Evolutionary conservation across 2,329 filamentous ascomycete species (phyloP).

Genomic region (Fusarium nematophilum): DNA sequence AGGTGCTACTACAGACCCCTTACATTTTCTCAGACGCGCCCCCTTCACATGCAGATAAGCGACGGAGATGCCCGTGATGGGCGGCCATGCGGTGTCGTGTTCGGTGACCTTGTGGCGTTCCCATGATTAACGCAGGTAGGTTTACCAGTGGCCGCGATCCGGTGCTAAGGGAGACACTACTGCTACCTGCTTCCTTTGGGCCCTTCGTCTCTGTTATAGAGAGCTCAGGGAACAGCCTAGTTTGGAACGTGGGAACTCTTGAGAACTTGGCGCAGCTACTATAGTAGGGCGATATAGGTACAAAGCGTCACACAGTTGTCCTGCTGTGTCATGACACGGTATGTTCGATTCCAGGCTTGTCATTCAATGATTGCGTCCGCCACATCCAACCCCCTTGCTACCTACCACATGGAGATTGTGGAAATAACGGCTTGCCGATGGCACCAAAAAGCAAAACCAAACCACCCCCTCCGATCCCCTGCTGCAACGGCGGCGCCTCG

Average conservation of each 20-base stretch:
- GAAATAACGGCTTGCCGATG: slow-evolving; percentile 22
- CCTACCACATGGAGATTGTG: slow-evolving; percentile 1
- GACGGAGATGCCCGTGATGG: slow-evolving; percentile 40
- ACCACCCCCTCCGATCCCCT: slow-evolving; percentile 15
- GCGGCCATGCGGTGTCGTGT: slow-evolving; percentile 26
- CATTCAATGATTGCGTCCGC: too few species aligned
- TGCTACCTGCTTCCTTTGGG: slow-evolving; percentile 22
- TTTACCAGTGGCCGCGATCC: slow-evolving; percentile 12
- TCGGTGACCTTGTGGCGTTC: slow-evolving; percentile 28
- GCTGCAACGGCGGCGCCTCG: slow-evolving; percentile 33
- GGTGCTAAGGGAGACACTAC: slow-evolving; percentile 15
- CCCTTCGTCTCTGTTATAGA: not conserved
- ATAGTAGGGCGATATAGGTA: too few species aligned
- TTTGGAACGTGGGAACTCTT: not conserved
- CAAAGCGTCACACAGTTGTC: not conserved
- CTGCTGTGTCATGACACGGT: not conserved
- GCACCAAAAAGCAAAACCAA: slow-evolving; percentile 32
- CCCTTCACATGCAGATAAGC: slow-evolving; percentile 42
- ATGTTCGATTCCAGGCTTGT: too few species aligned
- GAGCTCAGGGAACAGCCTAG: slow-evolving; percentile 1
- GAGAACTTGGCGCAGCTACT: not conserved
- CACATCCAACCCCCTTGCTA: too few species aligned
- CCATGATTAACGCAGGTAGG: slow-evolving; percentile 11
- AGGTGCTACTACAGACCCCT: slow-evolving; percentile 28
- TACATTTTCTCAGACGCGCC: slow-evolving; percentile 19